A percentile compares a stretch with the other conserved stretches of the same genome.
These are phyloP conservation scores for Collybia mongolica DNA, from an alignment of 768 basidiomycete genomes.

Conservation along the genomic window DNA sequence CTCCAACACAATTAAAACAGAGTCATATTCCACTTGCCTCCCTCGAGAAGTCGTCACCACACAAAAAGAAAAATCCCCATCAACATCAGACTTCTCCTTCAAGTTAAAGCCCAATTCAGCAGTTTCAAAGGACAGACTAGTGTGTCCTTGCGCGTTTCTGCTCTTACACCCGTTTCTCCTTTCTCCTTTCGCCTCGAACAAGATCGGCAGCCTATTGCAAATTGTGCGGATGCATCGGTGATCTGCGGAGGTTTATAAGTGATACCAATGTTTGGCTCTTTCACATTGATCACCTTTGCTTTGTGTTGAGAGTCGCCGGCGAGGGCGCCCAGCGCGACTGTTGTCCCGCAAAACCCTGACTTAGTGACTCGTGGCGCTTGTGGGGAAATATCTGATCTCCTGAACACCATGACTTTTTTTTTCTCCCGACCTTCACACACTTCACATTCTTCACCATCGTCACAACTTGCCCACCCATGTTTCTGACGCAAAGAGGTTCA, in stretches of 20 bases:
- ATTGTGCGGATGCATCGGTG: background rate
- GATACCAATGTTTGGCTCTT: too few relatives aligned
- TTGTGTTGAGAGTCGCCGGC: too few relatives aligned
- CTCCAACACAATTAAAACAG: slow-evolving; percentile 18
- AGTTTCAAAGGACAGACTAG: slow-evolving; percentile 5
- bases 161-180: background rate
- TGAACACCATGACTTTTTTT: too few relatives aligned
- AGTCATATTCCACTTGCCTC: slow-evolving; percentile 4
- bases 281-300: too few relatives aligned
- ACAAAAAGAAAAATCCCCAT: slow-evolving; percentile 16
- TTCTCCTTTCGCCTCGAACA: background rate
- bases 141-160: background rate
- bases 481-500: too few relatives aligned
- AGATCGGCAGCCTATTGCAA: slow-evolving; percentile 5
- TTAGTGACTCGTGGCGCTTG: too few relatives aligned
- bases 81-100: slow-evolving; percentile 8
- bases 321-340: too few relatives aligned
- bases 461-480: too few relatives aligned
- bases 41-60: slow-evolving; percentile 8
- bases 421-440: too few relatives aligned
- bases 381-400: too few relatives aligned
- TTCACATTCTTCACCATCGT: too few relatives aligned
- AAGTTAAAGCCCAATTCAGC: background rate
- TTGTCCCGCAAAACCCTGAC: too few relatives aligned
- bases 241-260: background rate